These are phyloP conservation scores for Borealophlyctis nickersoniae DNA, from an alignment of 192 early-diverging fungal species.

Conservation along the genomic window DNA sequence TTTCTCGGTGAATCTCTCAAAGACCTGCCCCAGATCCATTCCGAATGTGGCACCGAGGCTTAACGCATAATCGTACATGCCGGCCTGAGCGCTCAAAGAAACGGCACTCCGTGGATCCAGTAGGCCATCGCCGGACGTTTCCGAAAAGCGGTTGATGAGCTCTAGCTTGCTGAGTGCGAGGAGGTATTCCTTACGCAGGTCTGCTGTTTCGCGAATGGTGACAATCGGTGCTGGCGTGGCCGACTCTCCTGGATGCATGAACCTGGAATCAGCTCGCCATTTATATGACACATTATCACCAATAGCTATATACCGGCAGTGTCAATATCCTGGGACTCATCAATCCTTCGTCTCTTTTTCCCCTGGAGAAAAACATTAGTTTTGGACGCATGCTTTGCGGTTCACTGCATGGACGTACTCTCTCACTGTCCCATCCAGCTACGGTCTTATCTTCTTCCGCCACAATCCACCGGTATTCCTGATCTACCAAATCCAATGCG, in stretches of 20 bases:
- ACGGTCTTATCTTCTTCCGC: too few species aligned
- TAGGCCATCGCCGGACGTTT: not conserved
- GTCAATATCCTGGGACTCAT: too few species aligned
- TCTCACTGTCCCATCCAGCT: too few species aligned
- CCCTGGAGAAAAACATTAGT: not conserved
- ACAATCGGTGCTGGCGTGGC: not conserved
- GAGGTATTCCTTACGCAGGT: constrained; percentile 31
- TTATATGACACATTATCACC: too few species aligned
- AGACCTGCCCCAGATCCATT: constrained; percentile 16
- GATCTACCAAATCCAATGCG: constrained; percentile 24
- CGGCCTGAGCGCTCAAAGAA: constrained; percentile 15
- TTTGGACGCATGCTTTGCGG: too few species aligned
- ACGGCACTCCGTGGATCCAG: constrained; percentile 23
- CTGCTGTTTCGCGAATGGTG: constrained; percentile 12
- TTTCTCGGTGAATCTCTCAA: constrained; percentile 23
- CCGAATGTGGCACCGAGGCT: constrained; percentile 26
- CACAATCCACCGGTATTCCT: constrained; percentile 32
- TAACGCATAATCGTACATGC: constrained; percentile 31
- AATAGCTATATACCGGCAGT: too few species aligned
- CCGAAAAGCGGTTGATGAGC: constrained; percentile 6
- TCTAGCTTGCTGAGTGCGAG: constrained; percentile 31
- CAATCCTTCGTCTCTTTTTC: constrained; percentile 2
- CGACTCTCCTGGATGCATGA: not conserved
- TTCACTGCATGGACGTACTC: too few species aligned
- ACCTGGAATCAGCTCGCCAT: too few species aligned